Conservation (phyloP, 73 alveolate species). For the Uronychia setigera region DNA sequence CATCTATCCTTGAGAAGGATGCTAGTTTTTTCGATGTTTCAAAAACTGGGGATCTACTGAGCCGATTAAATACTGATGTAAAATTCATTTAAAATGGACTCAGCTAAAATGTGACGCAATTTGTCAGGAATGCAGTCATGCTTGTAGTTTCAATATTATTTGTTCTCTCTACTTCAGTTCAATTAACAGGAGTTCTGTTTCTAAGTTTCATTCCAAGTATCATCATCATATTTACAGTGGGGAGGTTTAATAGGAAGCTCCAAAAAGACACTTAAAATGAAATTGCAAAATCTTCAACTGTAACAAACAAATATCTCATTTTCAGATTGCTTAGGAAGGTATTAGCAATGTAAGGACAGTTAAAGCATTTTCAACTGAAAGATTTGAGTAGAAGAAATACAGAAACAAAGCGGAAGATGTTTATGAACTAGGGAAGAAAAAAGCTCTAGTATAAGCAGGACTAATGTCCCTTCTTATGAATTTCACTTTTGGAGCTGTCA, state of each 20-base stretch:
- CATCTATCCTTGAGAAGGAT: slow-evolving; percentile 24
- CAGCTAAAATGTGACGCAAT: slow-evolving; percentile 36
- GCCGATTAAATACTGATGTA: slow-evolving; percentile 38
- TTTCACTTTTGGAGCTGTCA: slow-evolving; percentile 37
- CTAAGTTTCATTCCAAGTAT: slow-evolving; percentile 28
- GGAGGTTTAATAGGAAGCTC: slow-evolving; percentile 17
- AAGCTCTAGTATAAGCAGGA: slow-evolving; percentile 30
- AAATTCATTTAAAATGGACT: slow-evolving; percentile 35
- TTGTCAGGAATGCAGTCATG: slow-evolving; percentile 20
- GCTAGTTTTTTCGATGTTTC: slow-evolving; percentile 30
- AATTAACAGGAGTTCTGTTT: slow-evolving; percentile 22
- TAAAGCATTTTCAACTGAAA: slow-evolving; percentile 55
- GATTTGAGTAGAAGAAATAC: slow-evolving; percentile 13
- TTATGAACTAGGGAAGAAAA: slow-evolving; percentile 14
- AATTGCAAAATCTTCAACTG: slow-evolving; percentile 9
- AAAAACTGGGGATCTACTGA: slow-evolving; percentile 54
- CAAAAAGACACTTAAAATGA: slow-evolving; percentile 13
- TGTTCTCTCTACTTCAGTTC: slow-evolving; percentile 26
- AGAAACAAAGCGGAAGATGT: neutral
- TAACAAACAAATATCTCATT: neutral
- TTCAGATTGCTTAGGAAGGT: slow-evolving; percentile 44
- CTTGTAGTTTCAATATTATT: slow-evolving; percentile 25
- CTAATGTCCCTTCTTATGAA: slow-evolving; percentile 27
- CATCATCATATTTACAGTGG: slow-evolving; percentile 11
- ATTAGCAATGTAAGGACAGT: slow-evolving; percentile 57